These are phyloP conservation scores for Leccinellum albellum DNA, from an alignment of 768 basidiomycete genomes.

Conservation along the genomic window DNA sequence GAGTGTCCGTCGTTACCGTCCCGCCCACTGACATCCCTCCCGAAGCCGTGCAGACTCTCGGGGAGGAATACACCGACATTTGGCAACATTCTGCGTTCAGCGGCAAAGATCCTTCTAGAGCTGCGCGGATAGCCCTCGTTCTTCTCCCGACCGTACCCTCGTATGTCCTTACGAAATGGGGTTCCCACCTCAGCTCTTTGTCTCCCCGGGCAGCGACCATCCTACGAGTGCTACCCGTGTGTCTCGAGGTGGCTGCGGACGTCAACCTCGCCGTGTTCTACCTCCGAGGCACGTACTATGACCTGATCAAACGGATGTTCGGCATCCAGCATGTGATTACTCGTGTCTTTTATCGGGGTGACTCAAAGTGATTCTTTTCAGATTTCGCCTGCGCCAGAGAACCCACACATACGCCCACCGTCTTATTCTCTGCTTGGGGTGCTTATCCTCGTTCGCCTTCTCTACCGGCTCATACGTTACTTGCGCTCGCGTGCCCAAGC, in stretches of 20 bases:
- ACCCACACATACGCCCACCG: conserved; percentile 71
- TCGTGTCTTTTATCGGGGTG: neutral
- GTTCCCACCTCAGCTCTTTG: conserved; percentile 36
- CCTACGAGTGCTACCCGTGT: conserved; percentile 40
- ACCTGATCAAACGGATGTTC: conserved; percentile 61
- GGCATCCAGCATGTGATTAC: conserved; percentile 63
- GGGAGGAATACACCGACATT: conserved; percentile 88
- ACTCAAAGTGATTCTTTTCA: conserved; percentile 29
- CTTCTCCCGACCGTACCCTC: conserved; percentile 64
- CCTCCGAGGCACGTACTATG: conserved; percentile 75
- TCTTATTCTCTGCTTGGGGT: conserved; percentile 86
- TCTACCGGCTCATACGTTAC: conserved; percentile 55
- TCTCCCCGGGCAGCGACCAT: conserved; percentile 29
- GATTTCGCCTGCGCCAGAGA: conserved; percentile 70
- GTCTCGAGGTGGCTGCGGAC: conserved; percentile 58
- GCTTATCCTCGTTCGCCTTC: conserved; percentile 59
- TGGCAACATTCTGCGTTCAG: conserved; percentile 61
- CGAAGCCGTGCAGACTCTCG: conserved; percentile 74
- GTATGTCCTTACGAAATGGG: conserved; percentile 55
- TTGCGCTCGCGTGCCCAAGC: conserved; percentile 33
- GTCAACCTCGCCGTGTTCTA: conserved; percentile 81
- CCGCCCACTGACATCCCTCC: conserved; percentile 8
- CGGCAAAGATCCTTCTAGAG: conserved; percentile 39
- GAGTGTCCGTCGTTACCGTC: neutral
- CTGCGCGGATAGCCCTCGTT: conserved; percentile 50